Percentiles rank a stretch among this genome's conserved stretches.
Evolutionary conservation across 2,329 filamentous ascomycete species (phyloP).

Genomic region (Stemphylium vesicarium): DNA sequence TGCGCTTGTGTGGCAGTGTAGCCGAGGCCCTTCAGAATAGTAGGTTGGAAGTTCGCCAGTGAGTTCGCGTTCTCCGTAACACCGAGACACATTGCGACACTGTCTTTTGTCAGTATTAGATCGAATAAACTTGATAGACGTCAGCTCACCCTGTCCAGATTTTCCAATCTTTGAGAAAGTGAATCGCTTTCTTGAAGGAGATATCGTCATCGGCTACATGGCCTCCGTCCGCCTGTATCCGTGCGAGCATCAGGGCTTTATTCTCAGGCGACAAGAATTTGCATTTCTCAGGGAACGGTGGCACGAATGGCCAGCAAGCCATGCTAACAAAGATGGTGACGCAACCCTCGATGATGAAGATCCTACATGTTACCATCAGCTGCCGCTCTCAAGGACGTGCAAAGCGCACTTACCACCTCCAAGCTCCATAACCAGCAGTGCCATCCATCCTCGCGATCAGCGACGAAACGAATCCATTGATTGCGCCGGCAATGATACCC

Average conservation of each 20-base stretch:
- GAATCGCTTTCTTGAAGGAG: slow-evolving; percentile 54
- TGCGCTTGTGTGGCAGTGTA: slow-evolving; percentile 45
- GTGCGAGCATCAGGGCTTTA: slow-evolving; percentile 59
- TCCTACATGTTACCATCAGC: slow-evolving; percentile 36
- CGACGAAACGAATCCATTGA: slow-evolving; percentile 61
- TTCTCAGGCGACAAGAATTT: slow-evolving; percentile 59
- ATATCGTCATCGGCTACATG: slow-evolving; percentile 54
- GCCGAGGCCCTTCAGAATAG: slow-evolving; percentile 45
- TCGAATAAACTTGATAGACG: slow-evolving; percentile 42
- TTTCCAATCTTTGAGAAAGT: slow-evolving; percentile 60
- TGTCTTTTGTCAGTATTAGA: slow-evolving; percentile 1
- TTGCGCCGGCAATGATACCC: slow-evolving; percentile 61
- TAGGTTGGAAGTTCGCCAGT: slow-evolving; percentile 43
- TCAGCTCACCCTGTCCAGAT: slow-evolving; percentile 58
- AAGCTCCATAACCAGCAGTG: slow-evolving; percentile 29
- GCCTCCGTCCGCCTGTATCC: slow-evolving; percentile 56
- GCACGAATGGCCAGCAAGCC: slow-evolving; percentile 58
- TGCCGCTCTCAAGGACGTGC: too few species aligned
- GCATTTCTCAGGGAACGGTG: slow-evolving; percentile 56
- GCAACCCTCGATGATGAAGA: slow-evolving; percentile 68
- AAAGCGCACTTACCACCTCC: slow-evolving; percentile 35
- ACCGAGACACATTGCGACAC: slow-evolving; percentile 38
- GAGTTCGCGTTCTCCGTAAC: slow-evolving; percentile 43
- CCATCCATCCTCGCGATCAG: slow-evolving; percentile 45
- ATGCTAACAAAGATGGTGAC: slow-evolving; percentile 58